Base-by-base conservation (phyloP, 805 yeast species). In the Wickerhamomyces tratensis region DNA sequence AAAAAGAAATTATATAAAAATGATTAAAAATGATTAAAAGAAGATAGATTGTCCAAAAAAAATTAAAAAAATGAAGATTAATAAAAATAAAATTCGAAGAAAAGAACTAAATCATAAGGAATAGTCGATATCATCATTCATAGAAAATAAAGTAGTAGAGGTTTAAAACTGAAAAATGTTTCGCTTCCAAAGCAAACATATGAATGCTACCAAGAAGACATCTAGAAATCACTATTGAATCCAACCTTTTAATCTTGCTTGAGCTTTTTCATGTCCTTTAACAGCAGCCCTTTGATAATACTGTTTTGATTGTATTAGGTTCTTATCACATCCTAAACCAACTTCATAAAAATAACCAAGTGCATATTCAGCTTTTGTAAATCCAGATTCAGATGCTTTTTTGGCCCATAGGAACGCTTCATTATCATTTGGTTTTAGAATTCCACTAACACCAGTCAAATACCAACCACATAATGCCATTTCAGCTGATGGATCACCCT, bases 401-500 rank as follows among this genome's bases (percentile, higher is more conserved):
- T 66, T 53, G 5, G 86, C 83, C 79, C 86, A 83, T 14, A 73
- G 57, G 48, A 74, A 79, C 1, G 88, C 86, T 63, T 81, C 82
- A 38, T 67, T 68, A 48, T 76, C 82, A 57, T 79, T 78, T 7
- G 72, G 69, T 37, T 63, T 62, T 37, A 83, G 57, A 2, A 76
- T 63, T 2, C 69, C 75, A 12, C 68, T 67, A 0, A 77, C 77
- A 2, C 94, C 94, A 0, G 87, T 78, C 11, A 83, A 68, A 50
- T 79, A 77, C 89, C 91, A 83, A 39, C 88, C 88, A 45, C 83
- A 75, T 33, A 84, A 61, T 0, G 86, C 86, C 56, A 84, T 66
- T 56, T 83, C 82, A 4, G 86, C 80, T 53, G 79, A 75, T 0
- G 81, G 69, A 51, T 82, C 80, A 13, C 81, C 82, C 45, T 71